Conservation (phyloP, 495 filamentous ascomycete species). For the Daldinia concentrica region DNA sequence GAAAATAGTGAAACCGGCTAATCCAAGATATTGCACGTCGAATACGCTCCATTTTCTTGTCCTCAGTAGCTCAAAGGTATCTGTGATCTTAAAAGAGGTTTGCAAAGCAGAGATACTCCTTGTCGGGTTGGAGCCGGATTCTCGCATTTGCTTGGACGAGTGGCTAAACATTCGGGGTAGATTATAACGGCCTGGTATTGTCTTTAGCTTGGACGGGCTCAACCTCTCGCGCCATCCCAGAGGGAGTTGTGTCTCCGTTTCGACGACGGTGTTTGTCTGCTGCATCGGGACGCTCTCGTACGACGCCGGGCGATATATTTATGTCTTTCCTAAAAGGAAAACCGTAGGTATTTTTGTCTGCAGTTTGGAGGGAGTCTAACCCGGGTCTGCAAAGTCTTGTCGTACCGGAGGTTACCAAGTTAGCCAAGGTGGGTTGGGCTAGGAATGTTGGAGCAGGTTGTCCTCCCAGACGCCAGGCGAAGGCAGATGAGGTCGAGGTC, state of each 20-base stretch:
- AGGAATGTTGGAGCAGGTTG: slow-evolving; percentile 4
- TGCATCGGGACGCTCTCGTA: slow-evolving; percentile 34
- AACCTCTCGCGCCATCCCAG: slow-evolving; percentile 41
- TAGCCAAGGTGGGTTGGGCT: slow-evolving; percentile 5
- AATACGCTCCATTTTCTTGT: slow-evolving; percentile 83
- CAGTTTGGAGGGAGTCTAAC: not conserved
- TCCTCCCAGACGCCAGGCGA: slow-evolving; percentile 14
- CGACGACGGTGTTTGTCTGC: slow-evolving; percentile 37
- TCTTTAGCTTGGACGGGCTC: slow-evolving; percentile 37
- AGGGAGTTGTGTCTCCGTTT: slow-evolving; percentile 38
- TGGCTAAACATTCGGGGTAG: slow-evolving; percentile 34
- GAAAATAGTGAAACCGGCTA: slow-evolving; percentile 79
- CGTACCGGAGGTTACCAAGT: slow-evolving; percentile 8
- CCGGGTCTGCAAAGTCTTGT: slow-evolving; percentile 4
- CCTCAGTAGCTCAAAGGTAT: slow-evolving; percentile 76
- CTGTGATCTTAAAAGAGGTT: slow-evolving; percentile 79
- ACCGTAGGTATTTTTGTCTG: not conserved
- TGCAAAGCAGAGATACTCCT: slow-evolving; percentile 71
- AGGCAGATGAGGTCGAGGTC: slow-evolving; percentile 18
- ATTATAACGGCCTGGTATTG: slow-evolving; percentile 38
- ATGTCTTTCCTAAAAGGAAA: slow-evolving; percentile 12
- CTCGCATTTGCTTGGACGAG: slow-evolving; percentile 18
- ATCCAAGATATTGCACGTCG: slow-evolving; percentile 84
- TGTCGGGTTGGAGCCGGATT: slow-evolving; percentile 18
- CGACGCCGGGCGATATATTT: slow-evolving; percentile 4